Conservation (phyloP, 2,329 filamentous ascomycete genomes). For the Lasiodiplodia theobromae region DNA sequence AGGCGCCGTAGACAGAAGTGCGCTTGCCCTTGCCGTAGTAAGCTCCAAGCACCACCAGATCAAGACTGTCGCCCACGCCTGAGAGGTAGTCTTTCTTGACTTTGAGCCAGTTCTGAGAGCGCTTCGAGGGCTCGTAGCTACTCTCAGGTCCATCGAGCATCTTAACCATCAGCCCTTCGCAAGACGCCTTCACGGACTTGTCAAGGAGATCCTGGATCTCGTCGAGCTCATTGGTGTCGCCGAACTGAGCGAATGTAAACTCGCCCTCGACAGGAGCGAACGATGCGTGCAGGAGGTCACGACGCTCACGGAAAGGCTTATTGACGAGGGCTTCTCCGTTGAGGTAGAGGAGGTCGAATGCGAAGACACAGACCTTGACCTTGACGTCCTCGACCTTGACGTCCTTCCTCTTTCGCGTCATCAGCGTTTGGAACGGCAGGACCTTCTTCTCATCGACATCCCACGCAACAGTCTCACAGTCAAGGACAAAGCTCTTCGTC, state of each 20-base stretch:
- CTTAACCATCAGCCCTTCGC: slow-evolving; percentile 98
- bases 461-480: slow-evolving; percentile 98
- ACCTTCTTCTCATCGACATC: slow-evolving; percentile 95
- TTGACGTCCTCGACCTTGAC: slow-evolving; percentile 95
- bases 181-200: slow-evolving; percentile 93
- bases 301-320: slow-evolving; percentile 82
- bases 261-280: slow-evolving; percentile 86
- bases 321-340: slow-evolving; percentile 90
- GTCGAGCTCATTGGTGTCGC: slow-evolving; percentile 87
- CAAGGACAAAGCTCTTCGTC: slow-evolving; percentile 95
- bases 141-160: slow-evolving; percentile 95
- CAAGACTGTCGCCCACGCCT: slow-evolving; percentile 92
- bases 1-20: slow-evolving; percentile 93
- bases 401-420: slow-evolving; percentile 97
- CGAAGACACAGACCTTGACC: slow-evolving; percentile 96
- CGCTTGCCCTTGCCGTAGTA: slow-evolving; percentile 96
- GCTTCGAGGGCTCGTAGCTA: slow-evolving; percentile 94
- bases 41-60: slow-evolving; percentile 92
- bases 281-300: slow-evolving; percentile 74
- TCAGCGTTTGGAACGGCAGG: slow-evolving; percentile 94
- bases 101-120: slow-evolving; percentile 98
- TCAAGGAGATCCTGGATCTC: slow-evolving; percentile 93
- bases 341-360: slow-evolving; percentile 91
- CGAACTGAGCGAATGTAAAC: slow-evolving; percentile 86
- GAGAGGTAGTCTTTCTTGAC: slow-evolving; percentile 97